phyloP scores from a whole-genome alignment of 306 rosid species.

The Ammopiptanthus mongolicus region DNA sequence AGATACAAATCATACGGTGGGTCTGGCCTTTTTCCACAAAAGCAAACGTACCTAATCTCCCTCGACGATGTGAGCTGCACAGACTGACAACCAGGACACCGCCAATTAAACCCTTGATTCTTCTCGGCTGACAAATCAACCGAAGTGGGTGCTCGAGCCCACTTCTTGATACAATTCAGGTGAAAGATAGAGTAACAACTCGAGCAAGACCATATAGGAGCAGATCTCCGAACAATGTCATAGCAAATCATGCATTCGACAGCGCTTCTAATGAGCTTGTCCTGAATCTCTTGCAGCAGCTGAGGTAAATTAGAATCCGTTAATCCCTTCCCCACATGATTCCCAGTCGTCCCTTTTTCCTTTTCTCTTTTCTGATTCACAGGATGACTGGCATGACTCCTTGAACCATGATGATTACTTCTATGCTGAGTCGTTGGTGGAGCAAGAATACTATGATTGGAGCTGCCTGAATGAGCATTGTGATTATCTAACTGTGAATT shows the following conservation, averaged over 20 bases:
- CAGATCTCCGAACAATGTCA: constrained; percentile 79
- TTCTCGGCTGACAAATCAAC: constrained; percentile 54
- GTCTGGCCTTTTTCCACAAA: constrained; percentile 78
- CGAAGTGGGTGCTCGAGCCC: constrained; percentile 88
- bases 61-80: constrained; percentile 59
- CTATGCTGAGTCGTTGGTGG: neutral
- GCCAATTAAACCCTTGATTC: constrained; percentile 76
- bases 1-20: constrained; percentile 84
- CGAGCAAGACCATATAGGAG: constrained; percentile 80
- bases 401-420: constrained; percentile 20
- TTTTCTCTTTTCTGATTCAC: constrained; percentile 30
- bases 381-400: constrained; percentile 19
- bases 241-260: constrained; percentile 94
- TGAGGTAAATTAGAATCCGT: constrained; percentile 59
- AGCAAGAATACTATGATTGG: neutral
- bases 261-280: constrained; percentile 57
- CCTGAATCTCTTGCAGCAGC: constrained; percentile 77
- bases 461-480: neutral
- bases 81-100: constrained; percentile 92
- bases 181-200: constrained; percentile 88
- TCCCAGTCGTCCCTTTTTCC: constrained; percentile 28
- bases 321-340: constrained; percentile 23
- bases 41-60: constrained; percentile 67
- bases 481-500: neutral
- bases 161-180: constrained; percentile 73